phyloP scores from a whole-genome alignment of 2,329 filamentous ascomycete species.

The Ilyonectria robusta region DNA sequence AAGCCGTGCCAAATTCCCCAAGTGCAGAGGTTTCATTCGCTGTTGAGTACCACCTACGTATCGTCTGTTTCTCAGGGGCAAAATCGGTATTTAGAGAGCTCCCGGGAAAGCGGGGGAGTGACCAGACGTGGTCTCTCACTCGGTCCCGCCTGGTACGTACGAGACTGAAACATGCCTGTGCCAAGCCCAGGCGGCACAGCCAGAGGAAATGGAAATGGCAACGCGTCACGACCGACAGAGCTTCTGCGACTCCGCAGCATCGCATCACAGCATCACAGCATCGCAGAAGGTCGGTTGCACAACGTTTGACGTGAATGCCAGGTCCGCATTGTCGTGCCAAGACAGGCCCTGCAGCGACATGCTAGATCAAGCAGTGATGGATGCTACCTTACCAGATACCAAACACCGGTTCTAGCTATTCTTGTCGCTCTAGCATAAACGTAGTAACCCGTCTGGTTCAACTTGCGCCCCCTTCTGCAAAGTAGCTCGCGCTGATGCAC shows the following conservation, averaged over 20 bases:
- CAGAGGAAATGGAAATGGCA: conserved; percentile 13
- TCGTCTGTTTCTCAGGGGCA: neutral
- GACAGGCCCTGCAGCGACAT: conserved; percentile 30
- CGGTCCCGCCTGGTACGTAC: conserved; percentile 23
- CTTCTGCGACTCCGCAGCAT: conserved; percentile 26
- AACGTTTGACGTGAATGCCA: conserved; percentile 20
- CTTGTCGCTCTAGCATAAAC: conserved; percentile 18
- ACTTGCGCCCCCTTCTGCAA: conserved; percentile 7
- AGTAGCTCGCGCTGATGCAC: neutral
- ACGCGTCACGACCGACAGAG: conserved; percentile 23
- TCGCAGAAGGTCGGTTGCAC: conserved; percentile 21
- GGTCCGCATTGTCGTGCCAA: conserved; percentile 13
- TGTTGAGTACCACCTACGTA: neutral
- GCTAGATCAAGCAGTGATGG: conserved; percentile 45
- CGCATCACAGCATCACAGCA: conserved; percentile 9
- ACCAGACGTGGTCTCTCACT: conserved; percentile 10
- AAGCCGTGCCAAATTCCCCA: neutral
- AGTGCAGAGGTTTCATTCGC: neutral
- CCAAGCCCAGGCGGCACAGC: conserved; percentile 24
- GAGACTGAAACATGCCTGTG: conserved; percentile 28
- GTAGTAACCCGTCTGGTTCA: neutral
- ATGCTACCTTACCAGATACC: conserved; percentile 44
- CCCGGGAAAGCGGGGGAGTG: neutral
- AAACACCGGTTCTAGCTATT: conserved; percentile 39
- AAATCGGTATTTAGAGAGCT: neutral